Evolutionary conservation across 305 asterid genomes (phyloP), one percentile per base, ranked within the genome.

Genomic region (Ajuga reptans): DNA sequence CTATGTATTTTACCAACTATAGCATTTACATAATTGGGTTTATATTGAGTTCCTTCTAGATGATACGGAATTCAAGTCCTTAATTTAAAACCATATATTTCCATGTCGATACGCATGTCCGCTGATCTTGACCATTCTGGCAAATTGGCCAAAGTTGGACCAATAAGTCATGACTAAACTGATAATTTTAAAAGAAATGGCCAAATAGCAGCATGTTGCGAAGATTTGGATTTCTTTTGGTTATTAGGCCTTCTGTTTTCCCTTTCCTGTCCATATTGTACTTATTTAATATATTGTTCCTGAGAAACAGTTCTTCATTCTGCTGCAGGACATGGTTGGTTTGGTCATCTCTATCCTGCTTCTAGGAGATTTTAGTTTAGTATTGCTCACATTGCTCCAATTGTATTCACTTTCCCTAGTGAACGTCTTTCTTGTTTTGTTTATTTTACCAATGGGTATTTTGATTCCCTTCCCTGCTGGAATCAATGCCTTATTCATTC

Each of bases 401-500:
- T 60, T 89, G 84, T 87, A 84, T 75, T 89, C 96, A 64, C 78
- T 87, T 68, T 89, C 95, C 70, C 69, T 87, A 57, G 86, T 81
- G 31, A 83, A 84, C 46, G 86, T 85, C 78, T 86, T 89, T 72
- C 81, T 89, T 16, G 89, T 87, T 62, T 71, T 89, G 81, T 84
- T 84, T 67, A 77, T 89, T 77, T 79, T 87, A 57, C 96, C 96
- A 3, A 78, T 89, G 53, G 96, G 88, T 21, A 83, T 87, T 51
- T 78, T 89, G 70, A 86, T 89, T 64, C 92, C 96, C n/a, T 87
- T 89, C 72, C 95, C 96, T 63, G 86, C 96, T 72, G 96, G 95
- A 52, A 86, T 87, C 69, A 89, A 86, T 77, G 96, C 95, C 66
- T 78, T 89, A 46, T 87, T 87, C 77, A 86, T 89, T 81, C 95